Percentiles rank a stretch among this genome's conserved stretches.
These are phyloP conservation scores for Diaporthe nobilis DNA, from an alignment of 2,329 filamentous ascomycete species.

Conservation along the genomic window DNA sequence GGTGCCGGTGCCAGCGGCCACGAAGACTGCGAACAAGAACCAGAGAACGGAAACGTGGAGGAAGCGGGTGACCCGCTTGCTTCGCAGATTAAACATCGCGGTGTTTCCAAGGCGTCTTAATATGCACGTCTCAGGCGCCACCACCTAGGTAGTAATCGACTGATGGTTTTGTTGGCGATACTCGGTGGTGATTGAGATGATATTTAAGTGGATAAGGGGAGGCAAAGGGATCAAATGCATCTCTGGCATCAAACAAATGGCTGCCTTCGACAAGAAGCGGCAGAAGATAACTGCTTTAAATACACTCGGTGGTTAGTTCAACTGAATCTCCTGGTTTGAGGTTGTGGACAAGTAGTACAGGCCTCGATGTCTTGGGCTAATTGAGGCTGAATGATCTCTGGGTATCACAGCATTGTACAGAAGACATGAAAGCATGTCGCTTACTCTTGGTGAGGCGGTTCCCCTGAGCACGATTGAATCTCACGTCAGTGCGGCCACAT, in stretches of 20 bases:
- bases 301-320: background rate
- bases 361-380: background rate
- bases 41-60: constrained; percentile 15
- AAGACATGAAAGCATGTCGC: background rate
- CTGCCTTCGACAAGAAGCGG: background rate
- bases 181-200: too few relatives aligned
- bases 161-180: background rate
- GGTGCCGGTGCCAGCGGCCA: background rate
- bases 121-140: background rate
- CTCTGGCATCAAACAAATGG: background rate
- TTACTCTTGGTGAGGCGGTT: background rate
- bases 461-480: background rate
- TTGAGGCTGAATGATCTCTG: background rate
- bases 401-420: background rate
- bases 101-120: background rate
- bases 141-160: background rate
- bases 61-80: background rate
- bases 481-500: background rate
- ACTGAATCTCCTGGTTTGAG: background rate
- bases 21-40: constrained; percentile 4
- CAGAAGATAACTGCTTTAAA: too few relatives aligned
- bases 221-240: background rate
- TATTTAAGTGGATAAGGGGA: too few relatives aligned
- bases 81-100: background rate
- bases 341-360: background rate